phyloP scores from a whole-genome alignment of 306 rosid genomes.

The Inga oerstediana region DNA sequence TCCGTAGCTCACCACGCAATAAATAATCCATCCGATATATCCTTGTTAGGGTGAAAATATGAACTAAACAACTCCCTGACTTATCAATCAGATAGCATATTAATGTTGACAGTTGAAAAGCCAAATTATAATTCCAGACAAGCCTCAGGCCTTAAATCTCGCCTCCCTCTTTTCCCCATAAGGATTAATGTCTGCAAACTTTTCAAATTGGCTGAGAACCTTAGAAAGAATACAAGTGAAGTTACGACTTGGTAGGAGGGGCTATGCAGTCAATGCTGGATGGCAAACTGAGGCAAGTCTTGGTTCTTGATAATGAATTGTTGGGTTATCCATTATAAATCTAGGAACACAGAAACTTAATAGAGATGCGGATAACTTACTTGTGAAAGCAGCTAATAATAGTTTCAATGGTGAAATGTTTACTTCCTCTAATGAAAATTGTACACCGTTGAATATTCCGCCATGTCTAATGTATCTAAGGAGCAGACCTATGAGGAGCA shows the following conservation, averaged over 20 bases:
- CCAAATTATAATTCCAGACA: neutral
- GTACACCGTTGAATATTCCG: constrained; percentile 13
- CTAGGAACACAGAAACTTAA: neutral
- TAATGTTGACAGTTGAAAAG: neutral
- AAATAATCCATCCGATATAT: neutral
- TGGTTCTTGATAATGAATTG: constrained; percentile 1
- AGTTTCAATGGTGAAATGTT: constrained; percentile 1
- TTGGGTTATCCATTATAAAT: neutral
- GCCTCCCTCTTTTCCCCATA: neutral
- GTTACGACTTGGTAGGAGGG: neutral
- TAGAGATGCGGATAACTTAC: neutral
- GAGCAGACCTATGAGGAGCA: neutral
- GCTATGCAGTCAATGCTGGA: neutral
- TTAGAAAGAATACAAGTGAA: neutral
- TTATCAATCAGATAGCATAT: neutral
- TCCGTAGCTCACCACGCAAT: neutral
- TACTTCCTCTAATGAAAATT: neutral
- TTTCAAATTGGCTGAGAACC: neutral
- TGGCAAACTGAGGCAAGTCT: neutral
- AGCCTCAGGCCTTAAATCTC: neutral
- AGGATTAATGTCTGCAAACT: neutral
- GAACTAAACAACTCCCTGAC: neutral
- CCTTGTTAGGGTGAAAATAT: neutral
- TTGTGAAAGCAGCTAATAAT: neutral
- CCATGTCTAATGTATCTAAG: constrained; percentile 21